These are phyloP conservation scores for Apiotrichum akiyoshidainum DNA, from an alignment of 1,284 basidiomycete species.

Conservation along the genomic window DNA sequence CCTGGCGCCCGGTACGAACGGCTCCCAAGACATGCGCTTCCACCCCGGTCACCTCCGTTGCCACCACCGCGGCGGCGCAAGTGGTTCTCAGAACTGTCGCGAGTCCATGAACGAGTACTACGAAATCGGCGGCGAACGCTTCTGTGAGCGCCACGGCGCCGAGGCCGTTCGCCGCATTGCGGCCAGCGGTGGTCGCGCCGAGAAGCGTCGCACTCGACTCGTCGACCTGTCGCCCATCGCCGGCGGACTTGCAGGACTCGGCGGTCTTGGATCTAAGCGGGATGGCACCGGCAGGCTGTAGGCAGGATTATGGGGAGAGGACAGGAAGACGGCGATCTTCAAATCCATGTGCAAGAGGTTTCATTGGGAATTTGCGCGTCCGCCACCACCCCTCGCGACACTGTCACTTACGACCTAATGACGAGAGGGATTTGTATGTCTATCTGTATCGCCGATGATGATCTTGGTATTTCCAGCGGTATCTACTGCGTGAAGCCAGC, in stretches of 20 bases:
- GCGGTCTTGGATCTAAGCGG: background rate
- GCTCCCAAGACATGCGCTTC: conserved; percentile 60
- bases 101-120: conserved; percentile 64
- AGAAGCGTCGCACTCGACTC: conserved; percentile 20
- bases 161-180: conserved; percentile 23
- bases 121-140: conserved; percentile 74
- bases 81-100: conserved; percentile 30
- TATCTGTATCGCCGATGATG: conserved; percentile 10
- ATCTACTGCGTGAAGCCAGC: no score
- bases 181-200: conserved; percentile 9
- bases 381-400: background rate
- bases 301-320: no score
- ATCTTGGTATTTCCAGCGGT: background rate
- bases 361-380: background rate
- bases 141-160: conserved; percentile 70
- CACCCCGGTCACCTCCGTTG: conserved; percentile 77
- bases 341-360: background rate
- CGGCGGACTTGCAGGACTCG: background rate
- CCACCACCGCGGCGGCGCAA: conserved; percentile 54
- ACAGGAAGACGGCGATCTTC: no score
- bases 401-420: background rate
- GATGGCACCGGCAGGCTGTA: background rate
- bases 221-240: conserved; percentile 8
- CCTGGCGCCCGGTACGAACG: conserved; percentile 59
- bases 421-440: background rate